These are phyloP conservation scores for Trypanosoma avium DNA, from an alignment of 208 protist species.

Conservation along the genomic window DNA sequence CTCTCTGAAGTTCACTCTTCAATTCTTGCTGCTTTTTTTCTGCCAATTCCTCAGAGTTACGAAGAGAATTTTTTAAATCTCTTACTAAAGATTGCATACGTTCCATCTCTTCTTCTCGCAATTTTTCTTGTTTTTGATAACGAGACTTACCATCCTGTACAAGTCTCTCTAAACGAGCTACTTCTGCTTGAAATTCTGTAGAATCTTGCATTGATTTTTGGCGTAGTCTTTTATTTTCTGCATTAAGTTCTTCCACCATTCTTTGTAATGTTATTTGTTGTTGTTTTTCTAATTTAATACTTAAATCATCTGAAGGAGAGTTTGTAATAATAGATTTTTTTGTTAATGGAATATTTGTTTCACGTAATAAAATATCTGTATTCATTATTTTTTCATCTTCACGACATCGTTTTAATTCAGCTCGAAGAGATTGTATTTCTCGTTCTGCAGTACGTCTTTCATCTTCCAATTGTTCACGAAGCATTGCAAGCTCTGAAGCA, in stretches of 20 bases:
- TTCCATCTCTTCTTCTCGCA: conserved; percentile 13
- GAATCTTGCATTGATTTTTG: not conserved
- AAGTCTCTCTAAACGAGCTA: conserved; percentile 8
- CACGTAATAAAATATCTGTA: too few relatives aligned
- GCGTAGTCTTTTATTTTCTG: conserved; percentile 13
- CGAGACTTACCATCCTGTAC: conserved; percentile 3
- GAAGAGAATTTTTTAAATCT: not conserved
- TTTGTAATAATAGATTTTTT: not conserved
- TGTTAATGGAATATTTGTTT: too few relatives aligned
- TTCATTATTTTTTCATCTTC: conserved; percentile 2
- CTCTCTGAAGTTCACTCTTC: not conserved
- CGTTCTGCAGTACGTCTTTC: conserved; percentile 1
- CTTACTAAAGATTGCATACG: not conserved
- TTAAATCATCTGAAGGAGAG: not conserved
- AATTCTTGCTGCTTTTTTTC: not conserved
- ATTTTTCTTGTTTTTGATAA: conserved; percentile 5
- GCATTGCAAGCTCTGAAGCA: conserved; percentile 1
- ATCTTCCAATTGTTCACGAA: conserved; percentile 12
- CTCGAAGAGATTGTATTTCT: conserved; percentile 21
- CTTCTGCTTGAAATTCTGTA: conserved; percentile 9
- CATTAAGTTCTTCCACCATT: conserved; percentile 7
- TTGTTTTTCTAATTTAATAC: not conserved
- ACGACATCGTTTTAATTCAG: conserved; percentile 13
- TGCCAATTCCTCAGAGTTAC: not conserved
- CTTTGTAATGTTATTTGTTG: not conserved